phyloP scores from a whole-genome alignment of 2,329 filamentous ascomycete genomes.

The Epichloe sp. region DNA sequence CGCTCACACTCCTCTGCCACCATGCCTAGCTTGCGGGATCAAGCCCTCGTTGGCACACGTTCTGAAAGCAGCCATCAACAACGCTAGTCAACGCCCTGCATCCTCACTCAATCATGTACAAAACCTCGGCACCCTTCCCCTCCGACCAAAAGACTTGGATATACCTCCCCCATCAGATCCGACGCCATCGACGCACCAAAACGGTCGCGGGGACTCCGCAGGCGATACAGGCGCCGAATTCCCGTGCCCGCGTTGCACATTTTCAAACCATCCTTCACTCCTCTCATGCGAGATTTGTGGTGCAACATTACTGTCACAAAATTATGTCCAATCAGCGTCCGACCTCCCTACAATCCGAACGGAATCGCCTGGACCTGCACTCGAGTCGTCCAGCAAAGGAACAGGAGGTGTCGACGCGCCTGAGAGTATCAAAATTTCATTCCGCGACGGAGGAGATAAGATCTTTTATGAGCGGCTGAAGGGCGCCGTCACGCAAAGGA shows the following conservation, averaged over 20 bases:
- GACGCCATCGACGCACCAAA: neutral
- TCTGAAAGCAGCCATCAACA: slow-evolving; percentile 74
- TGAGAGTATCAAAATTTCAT: slow-evolving; percentile 82
- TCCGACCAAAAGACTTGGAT: neutral
- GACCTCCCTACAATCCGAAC: slow-evolving; percentile 33
- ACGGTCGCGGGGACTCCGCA: neutral
- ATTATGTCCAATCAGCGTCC: slow-evolving; percentile 21
- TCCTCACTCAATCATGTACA: slow-evolving; percentile 1
- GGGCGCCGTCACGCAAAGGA: slow-evolving; percentile 75
- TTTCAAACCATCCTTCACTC: slow-evolving; percentile 81
- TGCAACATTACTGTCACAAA: slow-evolving; percentile 51
- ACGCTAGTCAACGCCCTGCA: slow-evolving; percentile 43
- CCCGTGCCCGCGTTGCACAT: slow-evolving; percentile 80
- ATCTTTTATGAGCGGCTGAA: slow-evolving; percentile 85
- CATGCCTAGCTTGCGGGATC: slow-evolving; percentile 87
- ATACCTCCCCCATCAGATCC: neutral
- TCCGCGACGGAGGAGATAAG: slow-evolving; percentile 77
- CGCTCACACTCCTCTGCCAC: slow-evolving; percentile 65
- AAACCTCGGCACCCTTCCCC: neutral
- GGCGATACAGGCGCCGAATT: slow-evolving; percentile 27
- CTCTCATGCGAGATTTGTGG: slow-evolving; percentile 84
- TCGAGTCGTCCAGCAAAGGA: slow-evolving; percentile 23
- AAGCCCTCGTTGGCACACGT: slow-evolving; percentile 75
- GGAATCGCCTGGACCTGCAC: slow-evolving; percentile 67
- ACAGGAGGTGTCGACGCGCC: slow-evolving; percentile 38